phyloP scores from a whole-genome alignment of 768 basidiomycete species.

The Myochromella boudieri region DNA sequence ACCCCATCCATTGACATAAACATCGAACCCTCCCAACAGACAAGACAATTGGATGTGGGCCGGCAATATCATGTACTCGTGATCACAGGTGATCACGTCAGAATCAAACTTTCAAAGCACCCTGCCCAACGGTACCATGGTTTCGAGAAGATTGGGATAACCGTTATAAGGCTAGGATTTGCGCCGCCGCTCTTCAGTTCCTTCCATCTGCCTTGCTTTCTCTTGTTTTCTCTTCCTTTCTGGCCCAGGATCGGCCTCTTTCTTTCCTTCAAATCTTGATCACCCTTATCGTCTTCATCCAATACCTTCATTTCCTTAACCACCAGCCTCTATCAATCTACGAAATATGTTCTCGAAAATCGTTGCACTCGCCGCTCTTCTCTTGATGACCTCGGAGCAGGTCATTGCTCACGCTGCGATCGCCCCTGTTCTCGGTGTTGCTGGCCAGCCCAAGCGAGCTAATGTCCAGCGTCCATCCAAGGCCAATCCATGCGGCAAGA shows the following conservation, averaged over 20 bases:
- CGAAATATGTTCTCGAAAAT: conserved; percentile 17
- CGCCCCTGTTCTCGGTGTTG: conserved; percentile 39
- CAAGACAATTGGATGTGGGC: too few species aligned
- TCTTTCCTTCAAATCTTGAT: conserved; percentile 14
- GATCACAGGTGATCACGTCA: too few species aligned
- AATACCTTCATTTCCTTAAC: not conserved
- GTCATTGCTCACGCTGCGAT: conserved; percentile 30
- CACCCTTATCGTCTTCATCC: conserved; percentile 7
- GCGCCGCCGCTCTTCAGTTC: not conserved
- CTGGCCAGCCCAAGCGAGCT: conserved; percentile 26
- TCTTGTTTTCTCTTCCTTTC: conserved; percentile 6
- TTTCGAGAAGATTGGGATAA: conserved; percentile 3
- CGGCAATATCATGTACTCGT: too few species aligned
- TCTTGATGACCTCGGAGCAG: conserved; percentile 12
- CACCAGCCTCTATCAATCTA: not conserved
- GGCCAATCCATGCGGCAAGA: conserved; percentile 1
- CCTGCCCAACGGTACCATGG: conserved; percentile 14
- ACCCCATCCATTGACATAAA: too few species aligned
- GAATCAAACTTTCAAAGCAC: too few species aligned
- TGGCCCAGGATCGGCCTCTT: conserved; percentile 19
- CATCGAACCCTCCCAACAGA: too few species aligned
- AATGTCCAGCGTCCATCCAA: conserved; percentile 23
- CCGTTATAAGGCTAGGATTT: not conserved
- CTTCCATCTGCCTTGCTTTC: conserved; percentile 1
- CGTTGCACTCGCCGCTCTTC: conserved; percentile 6